Evolutionary conservation across 805 yeast genomes (phyloP).

Genomic region (Metschnikowia reukaufii): DNA sequence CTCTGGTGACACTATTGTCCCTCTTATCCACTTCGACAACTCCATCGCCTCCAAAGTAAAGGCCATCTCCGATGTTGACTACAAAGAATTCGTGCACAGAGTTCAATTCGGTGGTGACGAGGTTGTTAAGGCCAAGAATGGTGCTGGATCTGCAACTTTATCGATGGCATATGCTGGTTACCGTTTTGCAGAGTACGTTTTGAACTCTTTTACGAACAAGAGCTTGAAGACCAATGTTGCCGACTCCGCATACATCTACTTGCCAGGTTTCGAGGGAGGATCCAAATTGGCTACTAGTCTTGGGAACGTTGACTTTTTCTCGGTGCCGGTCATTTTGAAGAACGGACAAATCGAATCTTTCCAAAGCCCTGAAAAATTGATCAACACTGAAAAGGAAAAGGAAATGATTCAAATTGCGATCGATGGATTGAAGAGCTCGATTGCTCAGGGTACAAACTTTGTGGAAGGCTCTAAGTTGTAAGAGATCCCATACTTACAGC

Average conservation of each 20-base stretch:
- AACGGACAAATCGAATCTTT: conserved; percentile 39
- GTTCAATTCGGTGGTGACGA: conserved; percentile 25
- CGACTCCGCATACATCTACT: conserved; percentile 52
- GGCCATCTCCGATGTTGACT: conserved; percentile 18
- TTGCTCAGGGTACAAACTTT: conserved; percentile 41
- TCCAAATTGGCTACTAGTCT: conserved; percentile 36
- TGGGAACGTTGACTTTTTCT: conserved; percentile 45
- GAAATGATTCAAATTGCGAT: conserved; percentile 37
- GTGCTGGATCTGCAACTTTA: conserved; percentile 24
- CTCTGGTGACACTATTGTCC: conserved; percentile 48
- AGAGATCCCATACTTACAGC: no score
- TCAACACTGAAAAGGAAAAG: conserved; percentile 31
- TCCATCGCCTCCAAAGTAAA: conserved; percentile 21
- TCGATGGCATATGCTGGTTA: conserved; percentile 26
- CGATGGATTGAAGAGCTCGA: conserved; percentile 39
- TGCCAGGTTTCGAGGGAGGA: conserved; percentile 56
- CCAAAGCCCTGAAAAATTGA: conserved; percentile 36
- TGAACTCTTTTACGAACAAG: conserved; percentile 14
- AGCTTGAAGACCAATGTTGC: conserved; percentile 23
- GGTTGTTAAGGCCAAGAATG: conserved; percentile 24
- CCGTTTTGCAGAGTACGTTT: conserved; percentile 19
- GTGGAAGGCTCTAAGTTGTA: conserved; percentile 41
- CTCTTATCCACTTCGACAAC: conserved; percentile 29
- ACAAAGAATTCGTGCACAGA: conserved; percentile 20
- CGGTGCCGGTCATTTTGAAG: conserved; percentile 47